A percentile compares a stretch with the other conserved stretches of the same genome.
Conservation (phyloP, 257 asterid genomes). For the Plantago ovata region DNA sequence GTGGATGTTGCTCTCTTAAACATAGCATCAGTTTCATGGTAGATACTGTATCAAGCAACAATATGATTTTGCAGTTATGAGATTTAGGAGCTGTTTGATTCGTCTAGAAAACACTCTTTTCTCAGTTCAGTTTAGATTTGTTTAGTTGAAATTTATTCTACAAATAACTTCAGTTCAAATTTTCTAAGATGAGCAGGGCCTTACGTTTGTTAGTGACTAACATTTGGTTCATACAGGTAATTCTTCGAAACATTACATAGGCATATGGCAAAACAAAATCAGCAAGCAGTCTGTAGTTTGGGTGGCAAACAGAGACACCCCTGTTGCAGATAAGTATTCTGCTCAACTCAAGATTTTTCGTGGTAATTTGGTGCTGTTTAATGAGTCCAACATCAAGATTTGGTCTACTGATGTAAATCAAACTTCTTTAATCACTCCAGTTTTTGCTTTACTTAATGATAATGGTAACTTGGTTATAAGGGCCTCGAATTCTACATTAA, state of each 20-base stretch:
- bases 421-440: conserved; percentile 17
- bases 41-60: too few relatives aligned
- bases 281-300: conserved; percentile 34
- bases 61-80: too few relatives aligned
- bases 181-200: too few relatives aligned
- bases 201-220: too few relatives aligned
- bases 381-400: conserved; percentile 29
- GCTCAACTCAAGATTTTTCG: conserved; percentile 30
- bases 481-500: conserved; percentile 19
- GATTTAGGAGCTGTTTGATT: too few relatives aligned
- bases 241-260: conserved; percentile 39
- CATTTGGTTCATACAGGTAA: neutral
- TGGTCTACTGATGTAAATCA: conserved; percentile 55
- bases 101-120: too few relatives aligned
- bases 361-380: conserved; percentile 39
- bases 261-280: conserved; percentile 48
- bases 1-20: too few relatives aligned
- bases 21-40: too few relatives aligned
- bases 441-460: conserved; percentile 54
- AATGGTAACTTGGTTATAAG: conserved; percentile 59
- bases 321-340: conserved; percentile 26
- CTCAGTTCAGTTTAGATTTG: too few relatives aligned
- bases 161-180: too few relatives aligned
- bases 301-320: conserved; percentile 62
- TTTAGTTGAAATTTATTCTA: too few relatives aligned